These are phyloP conservation scores for Lolium rigidum DNA, from an alignment of 176 grass and related monocot species.

Conservation along the genomic window DNA sequence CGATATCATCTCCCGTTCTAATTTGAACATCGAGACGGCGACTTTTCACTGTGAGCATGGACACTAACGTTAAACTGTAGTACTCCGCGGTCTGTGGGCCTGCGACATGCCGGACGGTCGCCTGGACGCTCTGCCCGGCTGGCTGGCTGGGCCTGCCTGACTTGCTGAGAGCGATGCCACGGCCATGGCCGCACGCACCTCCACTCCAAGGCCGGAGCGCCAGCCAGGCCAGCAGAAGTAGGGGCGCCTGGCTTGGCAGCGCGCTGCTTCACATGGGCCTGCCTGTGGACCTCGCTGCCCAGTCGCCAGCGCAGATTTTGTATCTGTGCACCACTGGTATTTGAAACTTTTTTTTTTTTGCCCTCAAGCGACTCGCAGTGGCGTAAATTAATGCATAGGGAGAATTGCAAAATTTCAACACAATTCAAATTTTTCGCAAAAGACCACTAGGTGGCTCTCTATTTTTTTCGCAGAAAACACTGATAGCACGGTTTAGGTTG, in stretches of 20 bases:
- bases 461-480: no score
- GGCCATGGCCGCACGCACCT: background rate
- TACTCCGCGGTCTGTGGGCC: slow-evolving; percentile 34
- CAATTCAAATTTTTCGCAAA: no score
- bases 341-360: background rate
- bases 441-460: no score
- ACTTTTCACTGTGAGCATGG: background rate
- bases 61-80: slow-evolving; percentile 10
- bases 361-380: no score
- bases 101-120: slow-evolving; percentile 20
- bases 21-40: background rate
- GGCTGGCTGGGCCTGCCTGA: background rate
- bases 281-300: background rate
- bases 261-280: slow-evolving; percentile 18
- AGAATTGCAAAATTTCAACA: no score
- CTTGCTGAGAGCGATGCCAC: slow-evolving; percentile 1
- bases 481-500: no score
- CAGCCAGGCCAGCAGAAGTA: background rate
- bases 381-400: no score
- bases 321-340: background rate
- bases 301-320: background rate
- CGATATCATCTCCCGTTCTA: background rate
- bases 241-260: background rate
- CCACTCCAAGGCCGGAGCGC: no score
- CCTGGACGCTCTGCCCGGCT: background rate